A percentile compares a stretch with the other conserved stretches of the same genome.
phyloP scores from a whole-genome alignment of 23 red algal genomes.

The Pyropia haitanensis region DNA sequence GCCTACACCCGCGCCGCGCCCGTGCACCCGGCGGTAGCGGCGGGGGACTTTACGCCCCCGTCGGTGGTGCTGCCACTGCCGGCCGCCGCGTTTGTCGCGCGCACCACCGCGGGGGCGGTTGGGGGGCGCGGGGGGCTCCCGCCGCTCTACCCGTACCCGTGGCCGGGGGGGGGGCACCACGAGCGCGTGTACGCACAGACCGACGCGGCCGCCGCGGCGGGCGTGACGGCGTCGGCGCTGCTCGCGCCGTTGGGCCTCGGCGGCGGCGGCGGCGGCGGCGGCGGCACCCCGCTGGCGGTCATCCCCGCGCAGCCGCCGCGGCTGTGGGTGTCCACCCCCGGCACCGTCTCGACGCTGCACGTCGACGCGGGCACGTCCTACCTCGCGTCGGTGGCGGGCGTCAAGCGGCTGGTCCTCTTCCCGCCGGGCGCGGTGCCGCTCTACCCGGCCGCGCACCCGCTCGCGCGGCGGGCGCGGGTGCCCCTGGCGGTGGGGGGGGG shows the following conservation, averaged over 20 bases:
- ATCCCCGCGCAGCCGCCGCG: slow-evolving; percentile 25
- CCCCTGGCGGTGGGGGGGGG: not conserved
- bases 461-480: slow-evolving; percentile 34
- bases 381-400: slow-evolving; percentile 31
- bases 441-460: slow-evolving; percentile 58
- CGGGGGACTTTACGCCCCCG: not conserved
- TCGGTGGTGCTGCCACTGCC: not conserved
- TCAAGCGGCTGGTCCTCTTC: slow-evolving; percentile 62
- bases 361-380: slow-evolving; percentile 38
- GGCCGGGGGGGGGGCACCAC: not conserved
- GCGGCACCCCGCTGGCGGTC: not conserved
- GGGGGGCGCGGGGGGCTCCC: too few relatives aligned
- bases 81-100: not conserved
- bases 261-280: too few relatives aligned
- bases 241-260: too few relatives aligned
- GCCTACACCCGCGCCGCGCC: too few relatives aligned
- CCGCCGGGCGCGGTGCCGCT: slow-evolving; percentile 17
- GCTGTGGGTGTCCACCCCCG: slow-evolving; percentile 49
- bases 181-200: not conserved
- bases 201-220: too few relatives aligned
- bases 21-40: too few relatives aligned
- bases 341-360: slow-evolving; percentile 50
- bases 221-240: too few relatives aligned
- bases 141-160: not conserved
- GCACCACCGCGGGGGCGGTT: not conserved